Base-by-base conservation (phyloP, 78 protist species). In the Chrysochromulina parva region DNA sequence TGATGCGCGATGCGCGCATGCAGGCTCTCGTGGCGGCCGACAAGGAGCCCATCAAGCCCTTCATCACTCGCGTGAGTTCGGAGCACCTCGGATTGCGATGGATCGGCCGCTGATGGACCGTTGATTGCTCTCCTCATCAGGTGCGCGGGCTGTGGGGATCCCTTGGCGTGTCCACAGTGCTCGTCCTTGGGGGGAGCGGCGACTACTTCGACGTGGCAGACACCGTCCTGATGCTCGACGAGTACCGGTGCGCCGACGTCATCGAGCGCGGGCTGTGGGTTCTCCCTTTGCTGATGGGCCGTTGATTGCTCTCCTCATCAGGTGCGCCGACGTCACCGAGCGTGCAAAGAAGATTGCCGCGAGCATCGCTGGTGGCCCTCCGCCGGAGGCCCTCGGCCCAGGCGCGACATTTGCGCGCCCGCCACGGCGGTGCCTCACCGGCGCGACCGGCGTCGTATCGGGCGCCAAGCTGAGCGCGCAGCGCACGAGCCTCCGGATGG, bases 1-100 rank as follows among this genome's bases (percentile, higher is more conserved):
- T 94, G 96, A 57, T 91, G 26, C 89, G 96, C 53, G 94, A 90
- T 62, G 78, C 78, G 53, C 14, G 16, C 16, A 13, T 13, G 48
- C 76, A 19, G 10, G 17, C 14, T 86, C 90, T 94, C 50, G 95
- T 94, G 28, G 0, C 78, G 7, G 2, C 48, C 50, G 89, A 88
- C 54, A 14, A 28, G 48, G 96, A 94, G 80, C 96, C 96, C 62
- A 92, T 94, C 78, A 85, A 91, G 6, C 95, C 96, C 17, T 92
- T 94, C 90, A 22, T 90, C 67, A 0, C 47, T 5, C 10, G 53
- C 28, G 94, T 91, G 20, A 73, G 28, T 24, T 4, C 69, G 38
- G 38, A 38, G 38, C 38, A 38, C 38, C 38, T 38, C 38, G 38
- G 38, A 38, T 38, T 38, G 38, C 38, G 38, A 38, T 38, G 38